These are phyloP conservation scores for Adiantum capillusveneris DNA, from an alignment of 75 land plant genomes.

Conservation along the genomic window DNA sequence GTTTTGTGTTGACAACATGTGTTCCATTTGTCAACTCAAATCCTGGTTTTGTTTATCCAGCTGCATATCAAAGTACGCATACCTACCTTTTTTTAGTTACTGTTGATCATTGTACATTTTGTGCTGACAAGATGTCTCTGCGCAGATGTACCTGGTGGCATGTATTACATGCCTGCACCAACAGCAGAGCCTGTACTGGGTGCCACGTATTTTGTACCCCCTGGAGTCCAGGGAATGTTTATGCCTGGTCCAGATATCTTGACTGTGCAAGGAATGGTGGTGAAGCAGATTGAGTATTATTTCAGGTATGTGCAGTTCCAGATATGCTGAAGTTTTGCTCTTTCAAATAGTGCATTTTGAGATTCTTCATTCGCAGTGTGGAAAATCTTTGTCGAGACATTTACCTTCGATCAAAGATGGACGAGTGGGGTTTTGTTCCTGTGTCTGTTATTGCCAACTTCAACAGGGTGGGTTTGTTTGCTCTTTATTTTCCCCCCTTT, in stretches of 20 bases:
- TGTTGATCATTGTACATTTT: neutral
- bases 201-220: neutral
- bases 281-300: slow-evolving; percentile 83
- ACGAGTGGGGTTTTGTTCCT: slow-evolving; percentile 80
- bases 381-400: slow-evolving; percentile 64
- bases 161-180: slow-evolving; percentile 3
- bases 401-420: slow-evolving; percentile 64
- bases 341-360: neutral
- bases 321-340: neutral
- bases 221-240: slow-evolving; percentile 4
- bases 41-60: neutral
- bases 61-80: neutral
- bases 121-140: neutral
- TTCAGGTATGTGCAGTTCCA: slow-evolving; percentile 41
- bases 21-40: neutral
- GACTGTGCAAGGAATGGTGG: slow-evolving; percentile 24
- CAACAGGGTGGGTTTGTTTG: slow-evolving; percentile 47
- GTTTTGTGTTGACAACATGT: neutral
- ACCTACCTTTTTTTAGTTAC: neutral
- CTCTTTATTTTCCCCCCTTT: neutral
- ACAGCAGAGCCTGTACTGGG: neutral
- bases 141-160: neutral
- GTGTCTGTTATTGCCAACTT: slow-evolving; percentile 73
- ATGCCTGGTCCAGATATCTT: slow-evolving; percentile 23
- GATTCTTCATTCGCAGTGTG: slow-evolving; percentile 37